These are phyloP conservation scores for Salix purpurea DNA, from an alignment of 345 rosid species.

Conservation along the genomic window DNA sequence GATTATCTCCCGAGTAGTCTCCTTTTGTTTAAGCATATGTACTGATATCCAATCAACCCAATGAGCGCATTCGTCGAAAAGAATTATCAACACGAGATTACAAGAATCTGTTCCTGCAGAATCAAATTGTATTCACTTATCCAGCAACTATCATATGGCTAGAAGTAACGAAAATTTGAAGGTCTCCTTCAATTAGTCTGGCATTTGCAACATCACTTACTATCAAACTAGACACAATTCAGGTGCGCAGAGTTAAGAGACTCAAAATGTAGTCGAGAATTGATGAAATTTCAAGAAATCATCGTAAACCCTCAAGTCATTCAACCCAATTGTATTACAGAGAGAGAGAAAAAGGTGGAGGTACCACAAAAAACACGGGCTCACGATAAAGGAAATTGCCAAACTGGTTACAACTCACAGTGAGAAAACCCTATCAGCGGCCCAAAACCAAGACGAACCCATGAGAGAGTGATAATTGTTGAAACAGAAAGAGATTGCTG, in stretches of 20 bases:
- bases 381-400: not conserved
- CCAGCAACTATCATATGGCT: not conserved
- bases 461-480: not conserved
- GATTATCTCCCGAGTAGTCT: slow-evolving; percentile 22
- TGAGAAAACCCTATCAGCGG: not conserved
- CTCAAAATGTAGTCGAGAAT: not conserved
- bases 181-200: not conserved
- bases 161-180: not conserved
- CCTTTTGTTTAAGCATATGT: slow-evolving; percentile 21
- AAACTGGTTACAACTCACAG: not conserved
- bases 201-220: not conserved
- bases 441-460: not conserved
- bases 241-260: not conserved
- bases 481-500: not conserved
- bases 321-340: not conserved
- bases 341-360: not conserved
- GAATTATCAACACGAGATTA: not conserved
- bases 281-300: not conserved
- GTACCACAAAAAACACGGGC: not conserved
- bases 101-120: not conserved
- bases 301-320: not conserved
- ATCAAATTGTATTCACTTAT: not conserved
- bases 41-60: not conserved
- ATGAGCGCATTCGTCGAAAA: not conserved
- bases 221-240: too few species aligned